Evolutionary conservation across 805 yeast genomes (phyloP).

Genomic region (Candida andamanensis): DNA sequence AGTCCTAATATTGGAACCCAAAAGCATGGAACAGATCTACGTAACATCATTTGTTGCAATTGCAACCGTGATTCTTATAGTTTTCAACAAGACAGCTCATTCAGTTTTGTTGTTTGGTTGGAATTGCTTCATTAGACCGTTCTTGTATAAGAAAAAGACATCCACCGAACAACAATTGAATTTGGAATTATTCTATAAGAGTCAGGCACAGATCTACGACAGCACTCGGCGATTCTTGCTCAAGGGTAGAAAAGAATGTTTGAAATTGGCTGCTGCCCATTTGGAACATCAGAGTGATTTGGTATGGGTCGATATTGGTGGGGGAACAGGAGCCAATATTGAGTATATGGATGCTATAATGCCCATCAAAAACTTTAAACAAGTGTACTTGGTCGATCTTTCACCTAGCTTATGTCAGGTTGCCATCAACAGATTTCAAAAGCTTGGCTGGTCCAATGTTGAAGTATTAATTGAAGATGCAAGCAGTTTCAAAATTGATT

Average conservation of each 20-base stretch:
- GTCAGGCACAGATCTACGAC: slow-evolving; percentile 76
- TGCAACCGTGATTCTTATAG: neutral
- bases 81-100: slow-evolving; percentile 3
- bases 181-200: slow-evolving; percentile 65
- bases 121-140: slow-evolving; percentile 60
- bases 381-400: slow-evolving; percentile 67
- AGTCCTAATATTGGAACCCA: no score
- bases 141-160: slow-evolving; percentile 26
- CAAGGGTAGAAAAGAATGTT: slow-evolving; percentile 65
- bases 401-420: slow-evolving; percentile 74
- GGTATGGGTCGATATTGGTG: slow-evolving; percentile 79
- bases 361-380: slow-evolving; percentile 50
- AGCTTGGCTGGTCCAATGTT: slow-evolving; percentile 49
- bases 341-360: slow-evolving; percentile 63
- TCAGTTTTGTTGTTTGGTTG: slow-evolving; percentile 30
- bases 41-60: slow-evolving; percentile 1
- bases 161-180: slow-evolving; percentile 46
- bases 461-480: slow-evolving; percentile 72
- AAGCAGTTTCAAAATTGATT: slow-evolving; percentile 52
- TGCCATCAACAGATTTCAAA: slow-evolving; percentile 54
- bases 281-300: slow-evolving; percentile 39
- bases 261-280: slow-evolving; percentile 56
- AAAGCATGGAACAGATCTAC: slow-evolving; percentile 6
- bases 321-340: slow-evolving; percentile 82
- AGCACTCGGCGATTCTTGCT: slow-evolving; percentile 60